A percentile compares a stretch with the other conserved stretches of the same genome.
phyloP scores from a whole-genome alignment of 2,329 filamentous ascomycete species.

The Hypoxylon sp. region DNA sequence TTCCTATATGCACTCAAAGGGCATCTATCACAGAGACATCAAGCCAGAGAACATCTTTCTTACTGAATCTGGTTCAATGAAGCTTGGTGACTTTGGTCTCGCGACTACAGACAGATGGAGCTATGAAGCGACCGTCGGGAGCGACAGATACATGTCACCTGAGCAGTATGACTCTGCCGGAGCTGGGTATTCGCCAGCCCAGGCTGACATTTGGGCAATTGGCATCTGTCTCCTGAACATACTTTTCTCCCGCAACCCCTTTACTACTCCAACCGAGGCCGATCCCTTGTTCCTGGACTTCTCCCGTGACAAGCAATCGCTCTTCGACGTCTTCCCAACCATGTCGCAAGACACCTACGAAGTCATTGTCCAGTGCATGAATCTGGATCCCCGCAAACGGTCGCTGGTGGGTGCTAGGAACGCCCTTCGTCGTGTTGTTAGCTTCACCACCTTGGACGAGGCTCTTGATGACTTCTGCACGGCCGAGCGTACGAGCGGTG shows the following conservation, averaged over 20 bases:
- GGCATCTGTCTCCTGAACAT: slow-evolving; percentile 97
- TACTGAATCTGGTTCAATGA: slow-evolving; percentile 87
- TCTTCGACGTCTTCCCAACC: slow-evolving; percentile 98
- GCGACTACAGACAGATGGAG: slow-evolving; percentile 93
- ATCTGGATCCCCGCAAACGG: slow-evolving; percentile 89
- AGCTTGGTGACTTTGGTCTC: slow-evolving; percentile 96
- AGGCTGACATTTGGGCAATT: slow-evolving; percentile 97
- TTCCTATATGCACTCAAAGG: slow-evolving; percentile 89
- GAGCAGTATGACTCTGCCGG: slow-evolving; percentile 95
- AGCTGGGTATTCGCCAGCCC: slow-evolving; percentile 89
- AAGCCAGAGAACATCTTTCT: slow-evolving; percentile 99
- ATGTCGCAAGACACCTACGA: slow-evolving; percentile 99
- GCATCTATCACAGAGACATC: slow-evolving; percentile 96
- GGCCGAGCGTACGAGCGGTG: slow-evolving; percentile 80
- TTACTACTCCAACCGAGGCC: slow-evolving; percentile 89
- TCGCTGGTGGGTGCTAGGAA: slow-evolving; percentile 84
- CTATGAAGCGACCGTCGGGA: slow-evolving; percentile 92
- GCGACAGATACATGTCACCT: slow-evolving; percentile 98
- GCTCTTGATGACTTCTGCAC: slow-evolving; percentile 93
- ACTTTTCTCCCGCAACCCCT: slow-evolving; percentile 96
- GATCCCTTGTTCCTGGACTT: slow-evolving; percentile 96
- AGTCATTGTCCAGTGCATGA: slow-evolving; percentile 91
- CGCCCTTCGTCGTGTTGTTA: slow-evolving; percentile 83
- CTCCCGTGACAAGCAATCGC: slow-evolving; percentile 90
- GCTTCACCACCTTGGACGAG: slow-evolving; percentile 95